Conservation (phyloP, 2,329 filamentous ascomycete genomes). For the Penicillium sp. region DNA sequence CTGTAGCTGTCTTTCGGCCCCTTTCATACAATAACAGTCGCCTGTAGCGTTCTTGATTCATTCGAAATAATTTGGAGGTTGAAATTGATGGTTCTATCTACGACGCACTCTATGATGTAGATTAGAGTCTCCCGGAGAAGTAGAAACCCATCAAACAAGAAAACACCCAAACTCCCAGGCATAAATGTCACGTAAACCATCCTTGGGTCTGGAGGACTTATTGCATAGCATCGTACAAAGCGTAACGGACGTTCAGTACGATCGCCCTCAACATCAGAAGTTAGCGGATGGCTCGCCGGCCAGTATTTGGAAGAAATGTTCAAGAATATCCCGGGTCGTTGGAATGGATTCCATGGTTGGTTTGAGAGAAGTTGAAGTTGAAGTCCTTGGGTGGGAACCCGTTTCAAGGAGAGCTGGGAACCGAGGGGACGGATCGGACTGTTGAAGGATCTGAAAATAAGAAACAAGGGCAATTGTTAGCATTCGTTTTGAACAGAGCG, state of each 20-base stretch:
- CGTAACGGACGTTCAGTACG: slow-evolving; percentile 14
- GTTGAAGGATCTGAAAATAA: slow-evolving; percentile 16
- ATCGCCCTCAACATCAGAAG: not conserved
- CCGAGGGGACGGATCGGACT: slow-evolving; percentile 18
- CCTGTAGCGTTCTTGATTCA: not conserved
- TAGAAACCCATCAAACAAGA: slow-evolving; percentile 1
- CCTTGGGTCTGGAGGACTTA: slow-evolving; percentile 1
- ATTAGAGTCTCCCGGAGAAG: not conserved
- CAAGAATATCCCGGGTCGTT: not conserved
- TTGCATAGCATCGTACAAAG: slow-evolving; percentile 22
- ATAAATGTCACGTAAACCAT: slow-evolving; percentile 8
- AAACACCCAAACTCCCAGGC: slow-evolving; percentile 8
- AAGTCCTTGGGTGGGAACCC: not conserved
- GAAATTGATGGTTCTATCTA: slow-evolving; percentile 6
- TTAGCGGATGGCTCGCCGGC: not conserved
- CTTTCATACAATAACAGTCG: not conserved
- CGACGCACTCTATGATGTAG: not conserved
- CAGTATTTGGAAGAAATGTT: not conserved
- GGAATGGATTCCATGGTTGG: slow-evolving; percentile 2
- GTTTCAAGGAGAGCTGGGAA: slow-evolving; percentile 21
- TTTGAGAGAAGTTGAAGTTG: slow-evolving; percentile 3
- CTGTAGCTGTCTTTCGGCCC: not conserved
- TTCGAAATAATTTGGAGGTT: not conserved
- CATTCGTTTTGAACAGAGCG: not conserved
- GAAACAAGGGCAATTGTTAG: slow-evolving; percentile 15